These are phyloP conservation scores for Leptographium radiaticola DNA, from an alignment of 2,329 filamentous ascomycete genomes.

Conservation along the genomic window DNA sequence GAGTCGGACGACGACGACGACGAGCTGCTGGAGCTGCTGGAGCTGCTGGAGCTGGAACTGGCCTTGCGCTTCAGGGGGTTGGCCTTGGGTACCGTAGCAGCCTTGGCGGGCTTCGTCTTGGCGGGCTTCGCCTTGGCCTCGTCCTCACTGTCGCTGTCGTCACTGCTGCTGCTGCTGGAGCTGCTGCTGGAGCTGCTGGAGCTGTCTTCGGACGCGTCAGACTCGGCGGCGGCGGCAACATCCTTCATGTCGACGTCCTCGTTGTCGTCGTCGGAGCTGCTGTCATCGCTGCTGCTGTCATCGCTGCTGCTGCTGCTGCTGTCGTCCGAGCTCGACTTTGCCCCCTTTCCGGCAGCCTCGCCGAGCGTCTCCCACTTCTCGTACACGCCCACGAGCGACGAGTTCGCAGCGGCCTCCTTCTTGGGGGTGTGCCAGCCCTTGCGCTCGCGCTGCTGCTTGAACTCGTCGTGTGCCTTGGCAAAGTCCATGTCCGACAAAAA, in stretches of 20 bases:
- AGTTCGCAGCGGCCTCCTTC: constrained; percentile 8
- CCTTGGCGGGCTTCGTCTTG: neutral
- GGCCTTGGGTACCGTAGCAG: neutral
- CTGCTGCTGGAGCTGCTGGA: constrained; percentile 11
- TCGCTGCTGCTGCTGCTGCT: constrained; percentile 16
- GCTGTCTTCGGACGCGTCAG: constrained; percentile 17
- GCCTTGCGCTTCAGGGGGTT: constrained; percentile 45
- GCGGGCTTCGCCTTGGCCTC: constrained; percentile 4
- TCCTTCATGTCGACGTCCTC: constrained; percentile 34
- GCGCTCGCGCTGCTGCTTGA: constrained; percentile 48
- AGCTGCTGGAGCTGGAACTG: constrained; percentile 20
- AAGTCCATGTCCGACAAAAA: constrained; percentile 59
- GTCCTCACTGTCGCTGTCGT: constrained; percentile 18
- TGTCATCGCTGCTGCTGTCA: constrained; percentile 20
- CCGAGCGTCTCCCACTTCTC: constrained; percentile 33
- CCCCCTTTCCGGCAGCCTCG: constrained; percentile 12
- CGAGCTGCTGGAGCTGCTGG: constrained; percentile 12
- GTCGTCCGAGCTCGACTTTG: neutral
- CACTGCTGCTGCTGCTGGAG: constrained; percentile 14
- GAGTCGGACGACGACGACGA: neutral
- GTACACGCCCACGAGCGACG: constrained; percentile 36
- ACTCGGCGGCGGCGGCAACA: constrained; percentile 17
- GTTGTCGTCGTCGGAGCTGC: constrained; percentile 14
- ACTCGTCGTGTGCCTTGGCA: constrained; percentile 43
- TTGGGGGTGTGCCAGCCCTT: constrained; percentile 30